These are phyloP conservation scores for Urostyla sp. DNA, from an alignment of 73 alveolate species.

Conservation along the genomic window DNA sequence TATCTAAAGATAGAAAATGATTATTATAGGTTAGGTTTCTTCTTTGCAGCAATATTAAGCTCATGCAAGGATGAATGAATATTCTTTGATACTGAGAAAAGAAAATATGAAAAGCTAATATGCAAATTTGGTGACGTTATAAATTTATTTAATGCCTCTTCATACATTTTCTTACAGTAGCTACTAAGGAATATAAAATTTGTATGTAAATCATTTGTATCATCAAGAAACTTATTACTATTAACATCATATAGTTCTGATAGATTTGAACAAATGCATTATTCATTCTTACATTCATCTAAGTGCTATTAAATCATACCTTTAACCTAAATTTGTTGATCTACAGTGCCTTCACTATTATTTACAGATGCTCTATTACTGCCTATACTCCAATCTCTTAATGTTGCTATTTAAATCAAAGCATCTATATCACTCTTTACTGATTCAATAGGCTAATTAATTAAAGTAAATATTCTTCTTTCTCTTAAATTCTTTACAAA, in stretches of 20 bases:
- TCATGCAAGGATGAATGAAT: constrained; percentile 56
- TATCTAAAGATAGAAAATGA: constrained; percentile 51
- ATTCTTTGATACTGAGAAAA: constrained; percentile 48
- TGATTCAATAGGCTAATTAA: background rate
- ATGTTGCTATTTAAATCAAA: constrained; percentile 10
- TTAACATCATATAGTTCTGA: constrained; percentile 22
- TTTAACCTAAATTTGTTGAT: constrained; percentile 6
- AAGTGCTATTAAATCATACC: constrained; percentile 54
- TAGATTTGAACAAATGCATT: constrained; percentile 35
- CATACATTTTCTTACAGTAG: constrained; percentile 47
- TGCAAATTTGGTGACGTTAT: constrained; percentile 34
- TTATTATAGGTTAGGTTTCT: constrained; percentile 49
- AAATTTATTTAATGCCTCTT: constrained; percentile 46
- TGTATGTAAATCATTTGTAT: constrained; percentile 13
- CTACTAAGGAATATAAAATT: constrained; percentile 26
- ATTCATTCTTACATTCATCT: constrained; percentile 51
- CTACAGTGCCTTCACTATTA: constrained; percentile 23
- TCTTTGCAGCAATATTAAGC: constrained; percentile 40
- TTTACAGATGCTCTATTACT: background rate
- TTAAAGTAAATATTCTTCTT: background rate
- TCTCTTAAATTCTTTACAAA: constrained; percentile 31
- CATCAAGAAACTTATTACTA: background rate
- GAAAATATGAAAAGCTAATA: constrained; percentile 37
- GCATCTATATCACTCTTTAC: constrained; percentile 43
- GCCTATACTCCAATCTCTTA: constrained; percentile 17